A percentile compares a stretch with the other conserved stretches of the same genome.
Evolutionary conservation across 306 rosid genomes (phyloP).

Genomic region (Cucumis cinereus): DNA sequence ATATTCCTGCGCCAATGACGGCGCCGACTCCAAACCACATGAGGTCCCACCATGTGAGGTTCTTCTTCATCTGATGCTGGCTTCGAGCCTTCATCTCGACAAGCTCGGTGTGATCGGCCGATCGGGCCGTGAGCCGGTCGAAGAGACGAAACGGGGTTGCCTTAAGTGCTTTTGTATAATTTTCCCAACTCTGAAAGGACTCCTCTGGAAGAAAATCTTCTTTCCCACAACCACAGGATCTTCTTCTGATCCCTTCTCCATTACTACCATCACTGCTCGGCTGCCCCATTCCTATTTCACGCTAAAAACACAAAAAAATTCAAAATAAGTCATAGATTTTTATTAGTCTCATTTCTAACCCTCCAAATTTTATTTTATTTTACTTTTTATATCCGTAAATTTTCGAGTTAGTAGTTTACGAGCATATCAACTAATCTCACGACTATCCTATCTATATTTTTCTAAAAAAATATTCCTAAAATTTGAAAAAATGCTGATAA

Average conservation of each 20-base stretch:
- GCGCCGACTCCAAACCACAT: conserved; percentile 82
- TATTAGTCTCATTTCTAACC: too few relatives aligned
- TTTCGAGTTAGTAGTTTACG: too few relatives aligned
- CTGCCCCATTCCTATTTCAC: conserved; percentile 22
- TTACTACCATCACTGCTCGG: neutral
- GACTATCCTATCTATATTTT: too few relatives aligned
- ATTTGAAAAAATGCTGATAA: too few relatives aligned
- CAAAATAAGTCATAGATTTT: too few relatives aligned
- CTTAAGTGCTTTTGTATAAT: conserved; percentile 32
- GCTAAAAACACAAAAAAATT: neutral
- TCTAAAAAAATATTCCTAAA: too few relatives aligned
- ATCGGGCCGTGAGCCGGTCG: conserved; percentile 43
- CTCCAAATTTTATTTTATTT: too few relatives aligned
- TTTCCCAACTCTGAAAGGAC: conserved; percentile 55
- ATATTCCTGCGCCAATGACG: conserved; percentile 74
- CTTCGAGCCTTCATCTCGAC: conserved; percentile 59
- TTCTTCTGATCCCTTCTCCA: conserved; percentile 20
- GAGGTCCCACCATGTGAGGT: conserved; percentile 83
- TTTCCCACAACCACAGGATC: conserved; percentile 30
- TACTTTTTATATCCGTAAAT: too few relatives aligned
- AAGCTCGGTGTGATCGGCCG: conserved; percentile 42
- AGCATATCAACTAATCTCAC: too few relatives aligned
- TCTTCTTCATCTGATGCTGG: conserved; percentile 64
- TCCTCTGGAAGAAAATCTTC: conserved; percentile 76
- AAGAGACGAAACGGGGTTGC: conserved; percentile 40